Conservation (phyloP, 2,329 filamentous ascomycete genomes). For the Venturia pyrina region DNA sequence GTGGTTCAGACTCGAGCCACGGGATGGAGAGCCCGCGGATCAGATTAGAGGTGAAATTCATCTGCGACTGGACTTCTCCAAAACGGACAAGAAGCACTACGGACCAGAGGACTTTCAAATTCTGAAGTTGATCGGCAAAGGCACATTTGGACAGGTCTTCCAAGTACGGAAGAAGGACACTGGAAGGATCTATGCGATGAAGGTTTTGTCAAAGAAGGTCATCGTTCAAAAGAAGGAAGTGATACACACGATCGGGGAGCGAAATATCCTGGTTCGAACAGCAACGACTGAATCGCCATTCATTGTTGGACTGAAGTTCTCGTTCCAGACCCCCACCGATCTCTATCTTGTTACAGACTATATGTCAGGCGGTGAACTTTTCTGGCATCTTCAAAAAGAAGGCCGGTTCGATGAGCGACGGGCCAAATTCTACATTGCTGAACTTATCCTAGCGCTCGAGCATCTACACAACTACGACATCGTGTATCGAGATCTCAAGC, state of each 20-base stretch:
- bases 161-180: slow-evolving; percentile 98
- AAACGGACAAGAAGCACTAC: slow-evolving; percentile 80
- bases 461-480: slow-evolving; percentile 96
- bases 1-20: slow-evolving; percentile 75
- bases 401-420: slow-evolving; percentile 89
- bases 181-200: slow-evolving; percentile 95
- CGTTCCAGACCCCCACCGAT: slow-evolving; percentile 94
- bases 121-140: slow-evolving; percentile 91
- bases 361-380: slow-evolving; percentile 97
- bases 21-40: slow-evolving; percentile 67
- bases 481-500: slow-evolving; percentile 94
- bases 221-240: slow-evolving; percentile 99
- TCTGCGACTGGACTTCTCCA: slow-evolving; percentile 76
- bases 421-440: slow-evolving; percentile 97
- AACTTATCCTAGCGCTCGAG: slow-evolving; percentile 88
- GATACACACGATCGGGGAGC: slow-evolving; percentile 89
- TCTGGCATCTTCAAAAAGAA: slow-evolving; percentile 97
- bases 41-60: slow-evolving; percentile 78
- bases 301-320: slow-evolving; percentile 96
- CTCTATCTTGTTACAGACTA: slow-evolving; percentile 98
- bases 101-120: slow-evolving; percentile 95
- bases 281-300: slow-evolving; percentile 94
- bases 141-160: slow-evolving; percentile 96
- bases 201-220: slow-evolving; percentile 97
- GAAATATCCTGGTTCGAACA: slow-evolving; percentile 93